Evolutionary conservation across 441 rosid genomes (phyloP), one percentile per base, ranked within the genome.

Genomic region (Populus hybrid): DNA sequence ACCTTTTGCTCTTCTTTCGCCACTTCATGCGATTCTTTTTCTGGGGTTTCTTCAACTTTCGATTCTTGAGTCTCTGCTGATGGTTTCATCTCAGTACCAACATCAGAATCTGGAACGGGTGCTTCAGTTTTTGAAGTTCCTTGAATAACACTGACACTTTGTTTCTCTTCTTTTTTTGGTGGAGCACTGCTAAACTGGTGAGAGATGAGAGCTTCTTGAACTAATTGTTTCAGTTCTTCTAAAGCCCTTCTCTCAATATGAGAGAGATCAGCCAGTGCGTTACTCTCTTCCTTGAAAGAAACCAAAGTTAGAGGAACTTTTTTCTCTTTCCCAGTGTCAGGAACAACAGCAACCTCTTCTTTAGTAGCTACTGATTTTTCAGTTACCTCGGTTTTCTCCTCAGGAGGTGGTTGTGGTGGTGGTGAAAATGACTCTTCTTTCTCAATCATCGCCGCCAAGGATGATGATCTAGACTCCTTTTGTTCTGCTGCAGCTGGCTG

Each of bases 201-300:
- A 73, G 80, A 89, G 71, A 80, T 77, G 1, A 95, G 81, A 68
- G 96, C 95, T 38, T 86, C 92, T 67, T 78, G 83, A 1, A 94
- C 88, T 2, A 90, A 84, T 23, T 78, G 76, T 73, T 84, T 93
- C 6, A 95, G 81, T 38, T 95, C 98, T 23, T 88, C 88, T 20
- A 93, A 82, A 45, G 93, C 89, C 78, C 86, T 92, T 75, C 80
- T 85, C 82, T 95, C 93, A 24, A 79, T 68, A n/a, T 86, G 87
- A 2, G 94, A 84, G 71, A 95, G 95, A 87, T 93, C 96, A 45
- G 88, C 83, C 20, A 90, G 85, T 33, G 77, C 78, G 76, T 91
- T 90, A 80, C 92, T 93, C 78, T 94, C 97, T 83, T 94, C 99
- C 84, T 93, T 93, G 81, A 93, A 94, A 12, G 98, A 94, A 29